Conservation (phyloP, 805 yeast species). For the Metschnikowia arizonensis region DNA sequence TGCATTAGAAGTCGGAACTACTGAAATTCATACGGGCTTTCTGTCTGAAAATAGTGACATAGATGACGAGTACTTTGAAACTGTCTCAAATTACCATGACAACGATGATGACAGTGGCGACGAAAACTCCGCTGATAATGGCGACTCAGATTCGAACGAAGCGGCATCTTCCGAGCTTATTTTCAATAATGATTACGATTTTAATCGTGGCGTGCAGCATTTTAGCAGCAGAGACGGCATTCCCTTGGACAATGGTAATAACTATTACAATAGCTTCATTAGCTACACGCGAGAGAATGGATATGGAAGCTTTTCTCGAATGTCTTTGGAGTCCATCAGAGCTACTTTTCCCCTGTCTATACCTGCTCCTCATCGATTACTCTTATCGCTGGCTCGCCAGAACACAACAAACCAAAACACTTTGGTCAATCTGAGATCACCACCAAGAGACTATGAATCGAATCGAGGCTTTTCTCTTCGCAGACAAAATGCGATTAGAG, state of each 20-base stretch:
- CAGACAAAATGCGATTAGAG: constrained; percentile 33
- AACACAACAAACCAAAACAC: constrained; percentile 22
- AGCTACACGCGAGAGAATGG: neutral
- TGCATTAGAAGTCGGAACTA: neutral
- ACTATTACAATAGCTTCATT: constrained; percentile 1
- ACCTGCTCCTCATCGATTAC: constrained; percentile 16
- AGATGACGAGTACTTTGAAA: neutral
- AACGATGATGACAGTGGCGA: constrained; percentile 5
- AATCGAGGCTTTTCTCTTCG: constrained; percentile 24
- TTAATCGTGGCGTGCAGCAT: neutral
- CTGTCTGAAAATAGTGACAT: constrained; percentile 1
- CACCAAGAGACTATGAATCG: neutral
- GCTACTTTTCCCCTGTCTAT: neutral
- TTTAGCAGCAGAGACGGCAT: neutral
- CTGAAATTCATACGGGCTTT: neutral
- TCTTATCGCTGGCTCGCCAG: constrained; percentile 27
- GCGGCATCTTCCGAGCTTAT: neutral
- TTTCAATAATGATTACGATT: constrained; percentile 3
- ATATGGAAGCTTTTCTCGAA: neutral
- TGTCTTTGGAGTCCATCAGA: neutral
- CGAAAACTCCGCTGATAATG: constrained; percentile 6
- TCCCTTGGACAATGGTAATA: neutral
- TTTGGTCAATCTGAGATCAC: constrained; percentile 2
- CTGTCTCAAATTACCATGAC: neutral
- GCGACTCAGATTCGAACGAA: constrained; percentile 7